Conservation (phyloP, 1,284 basidiomycete genomes). For the Fomitiporia mediterranea region DNA sequence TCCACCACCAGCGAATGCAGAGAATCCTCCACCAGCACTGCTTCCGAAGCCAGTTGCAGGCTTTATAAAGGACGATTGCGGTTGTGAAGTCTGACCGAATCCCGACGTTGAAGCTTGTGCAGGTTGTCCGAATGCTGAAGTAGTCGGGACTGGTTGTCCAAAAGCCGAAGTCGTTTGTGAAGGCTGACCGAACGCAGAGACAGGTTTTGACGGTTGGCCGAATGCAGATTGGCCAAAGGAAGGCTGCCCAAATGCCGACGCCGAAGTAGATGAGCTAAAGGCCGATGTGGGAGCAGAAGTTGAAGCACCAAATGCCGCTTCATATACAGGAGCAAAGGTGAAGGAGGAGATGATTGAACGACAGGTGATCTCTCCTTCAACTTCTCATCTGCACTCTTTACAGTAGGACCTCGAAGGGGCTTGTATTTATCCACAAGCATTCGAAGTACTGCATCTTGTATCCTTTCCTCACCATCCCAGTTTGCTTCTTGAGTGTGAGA, state of each 20-base stretch:
- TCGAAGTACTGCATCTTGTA: conserved; percentile 69
- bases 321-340: conserved; percentile 27
- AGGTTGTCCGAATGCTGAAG: conserved; percentile 33
- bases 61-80: conserved; percentile 31
- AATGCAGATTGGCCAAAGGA: conserved; percentile 35
- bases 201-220: conserved; percentile 23
- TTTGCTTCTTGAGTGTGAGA: conserved; percentile 41
- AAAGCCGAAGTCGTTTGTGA: conserved; percentile 27
- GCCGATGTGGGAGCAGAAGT: conserved; percentile 21
- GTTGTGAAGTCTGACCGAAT: conserved; percentile 29
- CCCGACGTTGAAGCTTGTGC: conserved; percentile 26
- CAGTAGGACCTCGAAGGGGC: conserved; percentile 60
- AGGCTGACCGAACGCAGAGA: conserved; percentile 34
- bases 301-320: conserved; percentile 26
- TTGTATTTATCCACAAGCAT: conserved; percentile 88
- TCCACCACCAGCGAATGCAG: conserved; percentile 31
- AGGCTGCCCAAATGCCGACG: conserved; percentile 25
- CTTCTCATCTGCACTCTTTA: conserved; percentile 71
- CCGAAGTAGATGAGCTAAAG: conserved; percentile 23
- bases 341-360: conserved; percentile 20
- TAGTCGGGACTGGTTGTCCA: conserved; percentile 33
- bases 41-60: conserved; percentile 33
- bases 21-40: conserved; percentile 25
- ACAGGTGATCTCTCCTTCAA: conserved; percentile 47
- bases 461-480: conserved; percentile 75